A percentile compares a stretch with the other conserved stretches of the same genome.
phyloP scores from a whole-genome alignment of 2,329 filamentous ascomycete genomes.

The Delphinella strobiligena region DNA sequence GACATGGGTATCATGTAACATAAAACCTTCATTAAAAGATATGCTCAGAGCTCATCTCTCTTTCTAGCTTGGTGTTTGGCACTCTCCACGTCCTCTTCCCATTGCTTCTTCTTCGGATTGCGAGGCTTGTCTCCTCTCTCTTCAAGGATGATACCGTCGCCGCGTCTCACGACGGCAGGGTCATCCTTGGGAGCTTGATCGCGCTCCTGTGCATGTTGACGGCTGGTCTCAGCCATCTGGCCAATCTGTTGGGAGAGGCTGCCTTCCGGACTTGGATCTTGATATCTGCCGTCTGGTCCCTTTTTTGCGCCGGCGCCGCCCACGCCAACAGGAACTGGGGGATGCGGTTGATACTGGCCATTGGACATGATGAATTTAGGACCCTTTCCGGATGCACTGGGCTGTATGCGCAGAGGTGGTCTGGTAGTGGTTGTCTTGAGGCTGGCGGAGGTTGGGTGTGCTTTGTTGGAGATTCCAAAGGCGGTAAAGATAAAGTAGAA shows the following conservation, averaged over 20 bases:
- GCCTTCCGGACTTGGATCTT: conserved; percentile 17
- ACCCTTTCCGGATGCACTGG: conserved; percentile 28
- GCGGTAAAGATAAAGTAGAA: conserved; percentile 7
- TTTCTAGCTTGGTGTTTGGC: conserved; percentile 15
- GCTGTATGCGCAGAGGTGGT: conserved; percentile 30
- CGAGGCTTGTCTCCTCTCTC: conserved; percentile 22
- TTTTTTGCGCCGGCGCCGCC: conserved; percentile 33
- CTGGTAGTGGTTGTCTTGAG: conserved; percentile 17
- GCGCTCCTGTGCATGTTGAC: conserved; percentile 12
- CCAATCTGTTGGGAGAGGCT: conserved; percentile 29
- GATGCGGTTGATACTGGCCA: conserved; percentile 10
- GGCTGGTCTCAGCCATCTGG: conserved; percentile 29
- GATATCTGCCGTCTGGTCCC: conserved; percentile 17
- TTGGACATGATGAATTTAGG: conserved; percentile 19
- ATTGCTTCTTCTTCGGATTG: conserved; percentile 52
- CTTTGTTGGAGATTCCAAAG: conserved; percentile 3
- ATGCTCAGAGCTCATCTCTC: conserved; percentile 20
- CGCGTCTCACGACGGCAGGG: conserved; percentile 19
- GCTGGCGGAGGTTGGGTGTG: conserved; percentile 5
- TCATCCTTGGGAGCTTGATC: conserved; percentile 11
- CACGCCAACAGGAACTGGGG: conserved; percentile 36
- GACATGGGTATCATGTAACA: background rate
- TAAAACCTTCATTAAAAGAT: background rate
- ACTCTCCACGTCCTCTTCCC: conserved; percentile 39
- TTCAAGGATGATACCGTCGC: conserved; percentile 35